Base-by-base conservation (phyloP, 352 stramenopile genomes). In the Sclerospora graminicola region DNA sequence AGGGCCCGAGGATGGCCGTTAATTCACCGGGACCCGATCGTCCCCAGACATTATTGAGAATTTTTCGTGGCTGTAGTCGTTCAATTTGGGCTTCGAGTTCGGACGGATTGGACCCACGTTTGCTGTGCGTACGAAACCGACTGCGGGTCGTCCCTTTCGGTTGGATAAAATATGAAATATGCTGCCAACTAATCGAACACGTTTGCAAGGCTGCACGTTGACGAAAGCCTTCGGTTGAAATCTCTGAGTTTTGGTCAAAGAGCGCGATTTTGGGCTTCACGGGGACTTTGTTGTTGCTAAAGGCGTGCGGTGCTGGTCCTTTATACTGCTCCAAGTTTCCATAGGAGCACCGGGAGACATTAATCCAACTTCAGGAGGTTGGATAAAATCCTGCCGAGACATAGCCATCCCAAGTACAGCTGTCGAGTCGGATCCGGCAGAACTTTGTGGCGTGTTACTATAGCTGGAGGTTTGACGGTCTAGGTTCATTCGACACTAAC, bases 151-250 rank as follows among this genome's bases (percentile, higher is more conserved):
- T 60, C 33, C 60, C 48, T 37, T 59, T 59, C 8, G 57, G 53
- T n/a, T 69, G 49, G 10, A 84, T 66, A 10, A 64, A 66, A 51
- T 69, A 83, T 36, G 65, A 70, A 38, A 85, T 57, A 56, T 82
- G 77, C 53, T 71, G 57, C 73, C 73, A 85, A 60, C 69, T 83
- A 39, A 85, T 65, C 13, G 57, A 65, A 39, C 73, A 85, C 37
- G 60, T 61, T 21, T 72, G 62, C 8, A 60, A 18, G 4, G 52
- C 57, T n/a, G 57, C 53, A 4, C 57, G 52, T 28, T 62, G 52
- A 5, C 44, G 53, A 36, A 60, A 56, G 1, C 57, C 57, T 20
- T 62, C 47, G 34, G 57, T 63, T 19, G 57, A 66, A 2, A 66
- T 15, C 37, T 66, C 52, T 15, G 52, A 66, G 16, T 51, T 50